phyloP scores from a whole-genome alignment of 495 filamentous ascomycete species.

The Neurospora sp. region DNA sequence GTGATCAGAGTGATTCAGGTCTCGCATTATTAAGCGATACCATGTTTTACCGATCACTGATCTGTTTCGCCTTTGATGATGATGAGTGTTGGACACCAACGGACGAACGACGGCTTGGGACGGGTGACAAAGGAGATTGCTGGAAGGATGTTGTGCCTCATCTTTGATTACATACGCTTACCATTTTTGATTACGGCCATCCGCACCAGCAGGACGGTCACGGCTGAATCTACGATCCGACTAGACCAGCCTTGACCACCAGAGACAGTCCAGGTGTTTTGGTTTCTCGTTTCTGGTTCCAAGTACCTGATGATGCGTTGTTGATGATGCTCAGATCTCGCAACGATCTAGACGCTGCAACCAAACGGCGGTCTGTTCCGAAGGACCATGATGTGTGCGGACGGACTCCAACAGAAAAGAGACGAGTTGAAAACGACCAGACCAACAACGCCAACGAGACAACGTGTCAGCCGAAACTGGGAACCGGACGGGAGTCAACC shows the following conservation, averaged over 20 bases:
- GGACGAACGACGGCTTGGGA: background rate
- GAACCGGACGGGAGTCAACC: background rate
- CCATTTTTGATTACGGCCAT: background rate
- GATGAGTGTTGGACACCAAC: background rate
- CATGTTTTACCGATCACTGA: background rate
- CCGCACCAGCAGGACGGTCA: background rate
- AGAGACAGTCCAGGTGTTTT: background rate
- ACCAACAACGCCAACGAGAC: background rate
- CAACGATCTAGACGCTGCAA: background rate
- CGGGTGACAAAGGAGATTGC: background rate
- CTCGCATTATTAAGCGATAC: background rate
- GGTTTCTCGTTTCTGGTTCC: background rate
- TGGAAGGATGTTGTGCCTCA: background rate
- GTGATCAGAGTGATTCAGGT: background rate
- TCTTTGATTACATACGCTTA: background rate
- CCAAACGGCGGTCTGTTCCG: background rate
- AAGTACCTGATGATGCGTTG: background rate
- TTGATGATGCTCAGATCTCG: background rate
- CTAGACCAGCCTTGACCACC: background rate
- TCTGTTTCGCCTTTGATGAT: background rate
- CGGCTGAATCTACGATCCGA: background rate
- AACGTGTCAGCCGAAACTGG: background rate
- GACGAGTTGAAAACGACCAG: background rate
- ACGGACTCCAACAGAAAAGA: background rate
- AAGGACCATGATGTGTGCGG: background rate